Conservation (phyloP, 108 stramenopile species). For the Phaeodactylum tricornutum region DNA sequence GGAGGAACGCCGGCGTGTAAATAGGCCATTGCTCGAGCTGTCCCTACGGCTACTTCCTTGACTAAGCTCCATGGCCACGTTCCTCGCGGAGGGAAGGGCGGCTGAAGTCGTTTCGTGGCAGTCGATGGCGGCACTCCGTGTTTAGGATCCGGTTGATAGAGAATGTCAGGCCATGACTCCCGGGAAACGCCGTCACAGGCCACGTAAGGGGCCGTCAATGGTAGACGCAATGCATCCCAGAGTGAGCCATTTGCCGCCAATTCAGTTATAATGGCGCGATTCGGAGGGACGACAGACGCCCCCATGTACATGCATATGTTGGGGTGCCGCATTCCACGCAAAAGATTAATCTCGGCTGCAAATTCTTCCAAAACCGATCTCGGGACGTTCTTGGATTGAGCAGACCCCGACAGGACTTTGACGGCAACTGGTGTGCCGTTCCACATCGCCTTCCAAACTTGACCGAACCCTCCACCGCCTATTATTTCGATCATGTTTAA, state of each 20-base stretch:
- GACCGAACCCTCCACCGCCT: constrained; percentile 89
- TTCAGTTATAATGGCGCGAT: constrained; percentile 85
- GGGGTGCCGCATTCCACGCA: constrained; percentile 86
- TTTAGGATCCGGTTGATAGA: constrained; percentile 31
- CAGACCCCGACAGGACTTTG: constrained; percentile 71
- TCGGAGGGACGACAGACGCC: constrained; percentile 80
- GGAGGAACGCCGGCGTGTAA: constrained; percentile 83
- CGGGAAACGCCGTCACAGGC: constrained; percentile 51
- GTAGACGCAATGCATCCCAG: constrained; percentile 76
- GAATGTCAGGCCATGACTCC: constrained; percentile 42
- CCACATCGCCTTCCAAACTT: constrained; percentile 81
- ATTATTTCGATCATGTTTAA: constrained; percentile 62
- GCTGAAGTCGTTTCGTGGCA: constrained; percentile 4
- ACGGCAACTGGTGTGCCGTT: constrained; percentile 84
- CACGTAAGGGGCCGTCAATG: constrained; percentile 46
- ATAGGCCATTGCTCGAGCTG: constrained; percentile 91
- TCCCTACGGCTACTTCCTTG: constrained; percentile 60
- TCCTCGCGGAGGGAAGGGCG: constrained; percentile 52
- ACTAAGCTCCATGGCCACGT: constrained; percentile 73
- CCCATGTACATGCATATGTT: constrained; percentile 93
- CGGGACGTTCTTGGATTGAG: constrained; percentile 56
- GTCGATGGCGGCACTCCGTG: constrained; percentile 29
- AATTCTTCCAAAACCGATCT: constrained; percentile 79
- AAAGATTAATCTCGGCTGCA: constrained; percentile 76
- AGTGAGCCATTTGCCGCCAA: constrained; percentile 74